phyloP scores from a whole-genome alignment of 306 rosid genomes.

The Corylus heterophylla region DNA sequence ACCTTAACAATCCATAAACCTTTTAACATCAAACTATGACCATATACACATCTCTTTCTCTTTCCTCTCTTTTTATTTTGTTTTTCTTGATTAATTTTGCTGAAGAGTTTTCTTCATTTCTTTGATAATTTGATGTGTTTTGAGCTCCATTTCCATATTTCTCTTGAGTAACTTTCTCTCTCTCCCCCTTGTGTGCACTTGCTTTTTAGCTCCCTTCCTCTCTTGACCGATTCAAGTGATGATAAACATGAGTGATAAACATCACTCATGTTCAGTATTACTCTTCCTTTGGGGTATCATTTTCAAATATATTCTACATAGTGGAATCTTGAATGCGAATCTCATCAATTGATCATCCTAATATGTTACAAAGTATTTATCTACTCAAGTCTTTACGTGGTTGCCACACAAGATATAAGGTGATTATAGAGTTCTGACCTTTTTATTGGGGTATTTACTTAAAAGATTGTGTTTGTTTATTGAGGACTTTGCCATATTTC shows the following conservation, averaged over 20 bases:
- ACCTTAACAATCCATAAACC: neutral
- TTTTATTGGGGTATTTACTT: neutral
- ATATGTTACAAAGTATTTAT: neutral
- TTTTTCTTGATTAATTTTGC: neutral
- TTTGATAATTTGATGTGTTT: neutral
- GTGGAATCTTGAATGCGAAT: neutral
- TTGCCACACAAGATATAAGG: neutral
- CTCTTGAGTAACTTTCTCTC: neutral
- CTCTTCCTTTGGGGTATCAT: neutral
- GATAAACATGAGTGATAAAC: too few relatives aligned
- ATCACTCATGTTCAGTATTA: neutral
- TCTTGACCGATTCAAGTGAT: neutral
- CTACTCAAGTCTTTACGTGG: neutral
- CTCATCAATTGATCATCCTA: neutral
- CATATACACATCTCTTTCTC: neutral
- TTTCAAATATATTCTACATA: neutral
- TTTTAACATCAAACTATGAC: neutral
- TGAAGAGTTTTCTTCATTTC: neutral
- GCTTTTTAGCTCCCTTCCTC: neutral
- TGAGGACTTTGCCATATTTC: neutral
- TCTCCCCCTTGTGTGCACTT: neutral
- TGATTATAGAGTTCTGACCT: neutral
- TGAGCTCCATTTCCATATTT: neutral
- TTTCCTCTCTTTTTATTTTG: neutral
- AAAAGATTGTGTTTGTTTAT: neutral